These are phyloP conservation scores for Cercospora brassicicola DNA, from an alignment of 2,329 filamentous ascomycete genomes.

Conservation along the genomic window DNA sequence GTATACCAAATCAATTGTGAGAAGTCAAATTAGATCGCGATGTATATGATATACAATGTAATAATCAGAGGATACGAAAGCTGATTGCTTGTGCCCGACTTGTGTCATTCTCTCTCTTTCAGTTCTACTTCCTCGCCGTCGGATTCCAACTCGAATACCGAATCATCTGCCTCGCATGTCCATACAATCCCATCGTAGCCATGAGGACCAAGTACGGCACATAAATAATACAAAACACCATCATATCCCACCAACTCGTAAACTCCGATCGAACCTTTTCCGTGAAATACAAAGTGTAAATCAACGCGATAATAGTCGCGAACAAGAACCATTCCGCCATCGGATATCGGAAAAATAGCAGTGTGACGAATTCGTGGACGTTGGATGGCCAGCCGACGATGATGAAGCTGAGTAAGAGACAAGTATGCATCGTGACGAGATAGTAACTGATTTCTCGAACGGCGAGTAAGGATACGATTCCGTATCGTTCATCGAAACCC, in stretches of 20 bases:
- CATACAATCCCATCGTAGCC: constrained; percentile 50
- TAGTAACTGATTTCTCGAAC: constrained; percentile 52
- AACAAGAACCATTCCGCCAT: constrained; percentile 49
- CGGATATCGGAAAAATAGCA: constrained; percentile 53
- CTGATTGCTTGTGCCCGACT: too few relatives aligned
- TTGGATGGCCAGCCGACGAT: constrained; percentile 48
- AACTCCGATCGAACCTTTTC: constrained; percentile 50
- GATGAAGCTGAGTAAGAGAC: constrained; percentile 49
- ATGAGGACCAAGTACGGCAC: constrained; percentile 48
- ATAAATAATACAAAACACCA: constrained; percentile 47
- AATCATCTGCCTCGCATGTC: constrained; percentile 50
- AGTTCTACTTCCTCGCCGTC: constrained; percentile 40
- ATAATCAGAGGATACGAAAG: background rate
- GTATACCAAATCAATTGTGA: background rate
- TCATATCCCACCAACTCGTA: constrained; percentile 44
- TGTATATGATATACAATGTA: background rate
- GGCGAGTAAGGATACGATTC: constrained; percentile 48
- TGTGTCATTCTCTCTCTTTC: too few relatives aligned
- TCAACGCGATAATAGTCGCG: constrained; percentile 43
- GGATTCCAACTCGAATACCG: constrained; percentile 52
- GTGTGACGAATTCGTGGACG: constrained; percentile 40
- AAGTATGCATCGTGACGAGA: constrained; percentile 52
- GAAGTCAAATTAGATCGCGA: background rate
- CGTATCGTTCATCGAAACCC: constrained; percentile 44
- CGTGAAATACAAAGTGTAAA: constrained; percentile 51